Evolutionary conservation across 768 basidiomycete genomes (phyloP).

Genomic region (Auriscalpium vulgare): DNA sequence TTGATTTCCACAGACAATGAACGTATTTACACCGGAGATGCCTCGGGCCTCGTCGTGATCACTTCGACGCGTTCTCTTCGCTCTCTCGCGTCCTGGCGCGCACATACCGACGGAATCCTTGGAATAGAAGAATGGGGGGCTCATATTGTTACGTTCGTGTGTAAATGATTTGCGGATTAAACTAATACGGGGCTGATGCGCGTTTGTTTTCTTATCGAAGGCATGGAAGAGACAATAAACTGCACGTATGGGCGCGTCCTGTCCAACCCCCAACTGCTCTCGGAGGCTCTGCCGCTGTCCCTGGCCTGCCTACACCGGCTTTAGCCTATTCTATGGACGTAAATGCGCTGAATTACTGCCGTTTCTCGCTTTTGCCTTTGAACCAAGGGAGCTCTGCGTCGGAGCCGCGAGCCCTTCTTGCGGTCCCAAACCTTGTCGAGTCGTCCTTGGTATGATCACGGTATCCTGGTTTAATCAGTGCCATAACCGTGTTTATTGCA

Average conservation of each 20-base stretch:
- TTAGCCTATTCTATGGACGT: constrained; percentile 72
- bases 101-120: constrained; percentile 72
- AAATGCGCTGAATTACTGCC: constrained; percentile 92
- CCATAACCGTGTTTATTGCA: too few relatives aligned
- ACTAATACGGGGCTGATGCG: too few relatives aligned
- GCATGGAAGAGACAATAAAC: constrained; percentile 80
- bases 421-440: constrained; percentile 83
- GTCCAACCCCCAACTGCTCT: constrained; percentile 34
- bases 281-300: constrained; percentile 46
- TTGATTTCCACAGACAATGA: constrained; percentile 66
- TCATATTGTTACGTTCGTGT: constrained; percentile 68
- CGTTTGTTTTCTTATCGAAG: constrained; percentile 29
- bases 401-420: constrained; percentile 43
- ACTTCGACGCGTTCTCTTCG: constrained; percentile 73
- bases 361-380: constrained; percentile 53
- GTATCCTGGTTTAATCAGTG: neutral
- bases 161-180: neutral
- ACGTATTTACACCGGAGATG: constrained; percentile 81
- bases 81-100: constrained; percentile 65
- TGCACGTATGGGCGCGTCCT: constrained; percentile 64
- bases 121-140: constrained; percentile 70
- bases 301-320: constrained; percentile 40
- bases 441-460: constrained; percentile 58
- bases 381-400: neutral
- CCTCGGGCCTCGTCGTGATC: constrained; percentile 65